A percentile compares a stretch with the other conserved stretches of the same genome.
Conservation (phyloP, 2,329 filamentous ascomycete species). For the Fusarium sp. region DNA sequence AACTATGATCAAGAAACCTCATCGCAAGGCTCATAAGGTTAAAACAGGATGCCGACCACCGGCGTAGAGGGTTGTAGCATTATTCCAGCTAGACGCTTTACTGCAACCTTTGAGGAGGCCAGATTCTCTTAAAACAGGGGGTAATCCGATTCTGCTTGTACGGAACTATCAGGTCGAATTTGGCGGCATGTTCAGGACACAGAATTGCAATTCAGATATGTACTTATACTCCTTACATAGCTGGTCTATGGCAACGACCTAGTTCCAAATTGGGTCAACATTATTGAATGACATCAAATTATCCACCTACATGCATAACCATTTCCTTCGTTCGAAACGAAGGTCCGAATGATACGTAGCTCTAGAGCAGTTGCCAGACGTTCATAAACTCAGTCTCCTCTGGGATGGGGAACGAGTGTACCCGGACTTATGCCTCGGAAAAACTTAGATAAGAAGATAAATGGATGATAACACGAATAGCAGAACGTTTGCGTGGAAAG, state of each 20-base stretch:
- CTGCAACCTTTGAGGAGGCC: not conserved
- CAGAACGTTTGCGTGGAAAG: no score
- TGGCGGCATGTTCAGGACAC: not conserved
- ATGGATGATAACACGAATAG: no score
- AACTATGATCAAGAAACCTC: not conserved
- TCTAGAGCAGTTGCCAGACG: no score
- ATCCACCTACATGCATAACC: no score
- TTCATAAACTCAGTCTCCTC: no score
- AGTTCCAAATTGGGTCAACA: not conserved
- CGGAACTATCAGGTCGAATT: no score
- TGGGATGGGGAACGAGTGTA: no score
- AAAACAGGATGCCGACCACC: not conserved
- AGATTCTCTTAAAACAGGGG: accelerated
- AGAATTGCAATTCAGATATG: not conserved
- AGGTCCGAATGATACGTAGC: no score
- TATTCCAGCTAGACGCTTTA: accelerated
- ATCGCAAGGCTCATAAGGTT: not conserved
- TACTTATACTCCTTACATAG: not conserved
- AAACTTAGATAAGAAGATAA: no score
- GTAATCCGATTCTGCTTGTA: not conserved
- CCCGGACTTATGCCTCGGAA: no score
- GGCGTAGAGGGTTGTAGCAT: not conserved
- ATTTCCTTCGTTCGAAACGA: no score
- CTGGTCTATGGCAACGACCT: not conserved
- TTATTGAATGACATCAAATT: not conserved